A percentile compares a stretch with the other conserved stretches of the same genome.
phyloP scores from a whole-genome alignment of 164 flowering plant genomes.

The Brasenia schreberi region DNA sequence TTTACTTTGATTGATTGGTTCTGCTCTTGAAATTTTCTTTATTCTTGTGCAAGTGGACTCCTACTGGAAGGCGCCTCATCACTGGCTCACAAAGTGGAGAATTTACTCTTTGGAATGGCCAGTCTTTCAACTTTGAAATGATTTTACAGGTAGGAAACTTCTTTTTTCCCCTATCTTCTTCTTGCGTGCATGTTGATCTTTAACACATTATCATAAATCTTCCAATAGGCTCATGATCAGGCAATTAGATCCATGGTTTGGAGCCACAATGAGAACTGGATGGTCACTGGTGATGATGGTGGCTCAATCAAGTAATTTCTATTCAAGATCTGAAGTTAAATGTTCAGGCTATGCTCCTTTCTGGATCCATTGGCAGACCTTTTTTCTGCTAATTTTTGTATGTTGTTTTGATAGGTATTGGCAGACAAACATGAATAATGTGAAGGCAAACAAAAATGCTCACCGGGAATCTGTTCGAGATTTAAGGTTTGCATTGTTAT shows the following conservation, averaged over 20 bases:
- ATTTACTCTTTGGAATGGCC: constrained; percentile 99
- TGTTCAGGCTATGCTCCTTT: neutral
- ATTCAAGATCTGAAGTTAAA: neutral
- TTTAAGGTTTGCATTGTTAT: constrained; percentile 41
- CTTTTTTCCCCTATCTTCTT: neutral
- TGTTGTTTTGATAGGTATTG: constrained; percentile 54
- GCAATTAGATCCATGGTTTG: constrained; percentile 98
- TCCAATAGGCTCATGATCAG: constrained; percentile 87
- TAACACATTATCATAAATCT: neutral
- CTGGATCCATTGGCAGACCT: neutral
- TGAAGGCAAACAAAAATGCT: constrained; percentile 92
- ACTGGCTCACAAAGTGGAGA: constrained; percentile 99
- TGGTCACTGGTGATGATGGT: constrained; percentile 99
- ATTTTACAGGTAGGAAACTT: constrained; percentile 69
- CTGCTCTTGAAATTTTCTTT: neutral
- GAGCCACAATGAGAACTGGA: constrained; percentile 99
- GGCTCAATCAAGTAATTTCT: constrained; percentile 76
- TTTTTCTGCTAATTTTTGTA: neutral
- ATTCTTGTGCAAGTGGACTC: constrained; percentile 66
- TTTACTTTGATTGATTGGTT: neutral
- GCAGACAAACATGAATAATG: constrained; percentile 98
- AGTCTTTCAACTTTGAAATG: constrained; percentile 98
- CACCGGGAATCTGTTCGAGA: constrained; percentile 97
- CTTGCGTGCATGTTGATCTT: neutral
- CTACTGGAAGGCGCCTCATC: constrained; percentile 89